A percentile compares a stretch with the other conserved stretches of the same genome.
These are phyloP conservation scores for Suillus cothurnatus DNA, from an alignment of 768 basidiomycete genomes.

Conservation along the genomic window DNA sequence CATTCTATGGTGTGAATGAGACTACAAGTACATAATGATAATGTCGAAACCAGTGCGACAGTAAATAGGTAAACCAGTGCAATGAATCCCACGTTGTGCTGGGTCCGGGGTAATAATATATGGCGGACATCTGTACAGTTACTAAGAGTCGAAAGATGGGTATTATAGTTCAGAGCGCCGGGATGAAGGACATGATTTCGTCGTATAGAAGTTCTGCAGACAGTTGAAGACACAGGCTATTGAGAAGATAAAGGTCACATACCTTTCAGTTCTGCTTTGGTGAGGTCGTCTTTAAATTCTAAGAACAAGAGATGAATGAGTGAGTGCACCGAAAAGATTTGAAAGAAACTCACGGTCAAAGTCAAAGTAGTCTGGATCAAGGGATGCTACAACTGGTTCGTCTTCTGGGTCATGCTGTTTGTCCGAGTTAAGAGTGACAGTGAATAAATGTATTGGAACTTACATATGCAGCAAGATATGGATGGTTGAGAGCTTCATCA, in stretches of 20 bases:
- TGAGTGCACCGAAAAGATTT: background rate
- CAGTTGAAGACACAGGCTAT: slow-evolving; percentile 6
- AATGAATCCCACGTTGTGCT: background rate
- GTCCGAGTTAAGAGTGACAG: slow-evolving; percentile 9
- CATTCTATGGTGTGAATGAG: background rate
- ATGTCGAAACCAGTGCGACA: background rate
- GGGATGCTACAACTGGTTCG: slow-evolving; percentile 79
- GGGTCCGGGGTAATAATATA: background rate
- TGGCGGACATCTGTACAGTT: background rate
- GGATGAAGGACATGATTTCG: slow-evolving; percentile 78
- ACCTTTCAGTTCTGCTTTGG: slow-evolving; percentile 73
- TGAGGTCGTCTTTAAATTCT: slow-evolving; percentile 77
- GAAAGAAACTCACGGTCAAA: slow-evolving; percentile 67
- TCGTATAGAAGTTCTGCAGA: slow-evolving; percentile 69
- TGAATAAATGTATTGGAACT: slow-evolving; percentile 23
- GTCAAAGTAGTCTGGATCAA: slow-evolving; percentile 87
- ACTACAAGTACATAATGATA: slow-evolving; percentile 1
- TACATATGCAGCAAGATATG: slow-evolving; percentile 79
- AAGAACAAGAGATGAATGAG: slow-evolving; percentile 14
- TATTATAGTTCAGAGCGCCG: slow-evolving; percentile 49
- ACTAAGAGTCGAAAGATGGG: background rate
- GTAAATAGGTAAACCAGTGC: background rate
- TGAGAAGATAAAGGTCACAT: background rate
- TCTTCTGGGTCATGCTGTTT: slow-evolving; percentile 83
- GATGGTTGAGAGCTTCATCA: slow-evolving; percentile 80